Evolutionary conservation across 2,329 filamentous ascomycete genomes (phyloP).

Genomic region (Thielaviopsis ethacetica): DNA sequence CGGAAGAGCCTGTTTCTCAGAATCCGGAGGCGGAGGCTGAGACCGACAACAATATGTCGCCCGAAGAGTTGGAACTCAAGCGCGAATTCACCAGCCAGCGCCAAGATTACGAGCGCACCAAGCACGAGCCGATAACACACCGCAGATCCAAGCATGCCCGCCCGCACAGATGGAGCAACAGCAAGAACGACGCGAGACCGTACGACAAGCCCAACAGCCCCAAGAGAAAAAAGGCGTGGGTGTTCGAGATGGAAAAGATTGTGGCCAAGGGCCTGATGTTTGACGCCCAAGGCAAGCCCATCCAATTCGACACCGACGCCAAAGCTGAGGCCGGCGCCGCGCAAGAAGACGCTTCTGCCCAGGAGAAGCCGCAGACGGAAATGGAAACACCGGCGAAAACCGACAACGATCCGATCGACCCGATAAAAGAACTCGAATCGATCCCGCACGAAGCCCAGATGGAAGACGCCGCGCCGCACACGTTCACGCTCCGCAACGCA

Average conservation of each 20-base stretch:
- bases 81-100: not conserved
- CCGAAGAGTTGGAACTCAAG: not conserved
- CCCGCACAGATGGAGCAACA: not conserved
- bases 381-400: not conserved
- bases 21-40: not conserved
- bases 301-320: not conserved
- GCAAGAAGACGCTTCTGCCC: not conserved
- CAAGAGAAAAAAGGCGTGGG: not conserved
- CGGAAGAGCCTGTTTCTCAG: not conserved
- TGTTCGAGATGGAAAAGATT: conserved; percentile 3
- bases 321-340: not conserved
- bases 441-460: conserved; percentile 3
- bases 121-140: not conserved
- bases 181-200: not conserved
- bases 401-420: not conserved
- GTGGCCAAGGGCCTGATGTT: conserved; percentile 8
- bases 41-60: not conserved
- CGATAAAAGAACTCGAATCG: not conserved
- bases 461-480: not conserved
- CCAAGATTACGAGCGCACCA: not conserved
- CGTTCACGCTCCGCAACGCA: not conserved
- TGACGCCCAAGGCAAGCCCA: conserved; percentile 1
- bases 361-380: not conserved
- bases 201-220: not conserved
- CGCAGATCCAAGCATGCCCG: not conserved